Percentiles rank a stretch among this genome's conserved stretches.
Conservation (phyloP, 2,329 filamentous ascomycete species). For the Ceratocystis destructans region DNA sequence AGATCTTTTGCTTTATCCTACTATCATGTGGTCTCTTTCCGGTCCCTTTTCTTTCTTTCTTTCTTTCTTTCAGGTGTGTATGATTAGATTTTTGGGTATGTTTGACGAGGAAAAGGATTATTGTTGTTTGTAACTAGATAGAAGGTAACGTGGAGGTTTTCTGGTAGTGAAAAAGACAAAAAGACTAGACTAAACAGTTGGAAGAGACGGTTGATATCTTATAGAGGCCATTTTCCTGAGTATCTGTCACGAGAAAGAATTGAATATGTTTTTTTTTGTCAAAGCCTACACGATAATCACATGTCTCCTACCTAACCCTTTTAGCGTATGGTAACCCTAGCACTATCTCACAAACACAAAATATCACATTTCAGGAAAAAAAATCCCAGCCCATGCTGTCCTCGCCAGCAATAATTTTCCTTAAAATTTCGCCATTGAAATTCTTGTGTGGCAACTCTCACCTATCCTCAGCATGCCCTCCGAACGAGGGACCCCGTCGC, state of each 20-base stretch:
- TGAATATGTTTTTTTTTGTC: not conserved
- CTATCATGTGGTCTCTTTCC: not conserved
- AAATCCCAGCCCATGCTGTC: not conserved
- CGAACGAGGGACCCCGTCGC: conserved; percentile 15
- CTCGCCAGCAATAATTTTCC: not conserved
- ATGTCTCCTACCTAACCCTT: not conserved
- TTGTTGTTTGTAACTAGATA: not conserved
- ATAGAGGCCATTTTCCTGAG: not conserved
- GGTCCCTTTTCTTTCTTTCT: not conserved
- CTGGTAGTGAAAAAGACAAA: not conserved
- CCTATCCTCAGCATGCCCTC: not conserved
- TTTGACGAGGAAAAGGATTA: not conserved
- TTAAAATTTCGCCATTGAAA: not conserved
- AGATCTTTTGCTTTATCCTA: not conserved
- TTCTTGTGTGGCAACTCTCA: not conserved
- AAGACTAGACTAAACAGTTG: not conserved
- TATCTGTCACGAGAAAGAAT: no score
- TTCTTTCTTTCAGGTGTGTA: not conserved
- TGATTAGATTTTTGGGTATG: not conserved
- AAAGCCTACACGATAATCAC: not conserved
- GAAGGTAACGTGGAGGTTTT: not conserved
- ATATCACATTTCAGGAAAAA: not conserved
- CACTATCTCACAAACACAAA: not conserved
- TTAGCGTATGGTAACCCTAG: not conserved
- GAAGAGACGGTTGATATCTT: not conserved